Evolutionary conservation across 768 basidiomycete genomes (phyloP).

Genomic region (Mycena haematopus): DNA sequence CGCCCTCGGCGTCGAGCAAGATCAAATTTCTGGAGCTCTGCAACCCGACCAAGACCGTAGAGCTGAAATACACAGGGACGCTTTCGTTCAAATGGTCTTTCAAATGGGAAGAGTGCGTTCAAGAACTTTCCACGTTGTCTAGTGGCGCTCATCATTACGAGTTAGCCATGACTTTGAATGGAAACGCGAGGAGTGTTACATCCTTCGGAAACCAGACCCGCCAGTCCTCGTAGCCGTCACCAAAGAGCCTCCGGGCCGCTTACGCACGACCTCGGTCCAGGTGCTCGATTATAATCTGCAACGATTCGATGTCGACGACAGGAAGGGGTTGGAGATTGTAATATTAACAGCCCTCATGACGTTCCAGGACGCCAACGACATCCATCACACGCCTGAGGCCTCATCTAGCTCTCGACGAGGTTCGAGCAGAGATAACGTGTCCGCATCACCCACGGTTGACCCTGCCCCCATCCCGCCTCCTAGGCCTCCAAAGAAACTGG

Average conservation of each 20-base stretch:
- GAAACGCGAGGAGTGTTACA: conserved; percentile 68
- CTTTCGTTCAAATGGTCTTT: conserved; percentile 80
- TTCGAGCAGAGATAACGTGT: conserved; percentile 14
- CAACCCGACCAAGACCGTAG: conserved; percentile 74
- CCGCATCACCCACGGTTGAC: conserved; percentile 26
- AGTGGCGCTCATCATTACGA: neutral
- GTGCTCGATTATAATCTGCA: conserved; percentile 87
- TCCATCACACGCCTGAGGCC: conserved; percentile 46
- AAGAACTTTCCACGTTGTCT: neutral
- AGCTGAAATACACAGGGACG: conserved; percentile 76
- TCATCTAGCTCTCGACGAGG: conserved; percentile 20
- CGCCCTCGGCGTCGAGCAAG: conserved; percentile 71
- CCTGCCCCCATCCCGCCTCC: conserved; percentile 57
- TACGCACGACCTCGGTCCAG: conserved; percentile 72
- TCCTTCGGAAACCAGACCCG: conserved; percentile 78
- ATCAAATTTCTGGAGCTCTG: conserved; percentile 75
- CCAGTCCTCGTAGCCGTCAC: conserved; percentile 85
- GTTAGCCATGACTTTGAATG: conserved; percentile 83
- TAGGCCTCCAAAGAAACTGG: conserved; percentile 67
- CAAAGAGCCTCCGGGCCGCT: conserved; percentile 71
- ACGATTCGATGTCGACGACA: conserved; percentile 83
- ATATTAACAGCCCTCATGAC: conserved; percentile 78
- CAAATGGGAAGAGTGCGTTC: conserved; percentile 80
- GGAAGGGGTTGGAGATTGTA: conserved; percentile 83
- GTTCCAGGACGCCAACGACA: conserved; percentile 74